Conservation (phyloP, 441 rosid species). For the Aleurites moluccanus region DNA sequence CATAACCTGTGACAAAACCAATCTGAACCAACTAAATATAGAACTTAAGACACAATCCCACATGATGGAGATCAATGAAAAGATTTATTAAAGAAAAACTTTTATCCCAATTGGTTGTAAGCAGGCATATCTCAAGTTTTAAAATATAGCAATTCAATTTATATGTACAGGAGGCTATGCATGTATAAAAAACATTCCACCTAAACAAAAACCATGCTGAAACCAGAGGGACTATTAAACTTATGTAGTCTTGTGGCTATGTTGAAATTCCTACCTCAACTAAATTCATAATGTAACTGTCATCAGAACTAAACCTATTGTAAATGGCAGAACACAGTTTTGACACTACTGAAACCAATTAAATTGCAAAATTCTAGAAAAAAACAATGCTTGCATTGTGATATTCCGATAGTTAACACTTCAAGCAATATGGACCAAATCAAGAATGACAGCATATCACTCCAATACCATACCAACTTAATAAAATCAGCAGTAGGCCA, state of each 20-base stretch:
- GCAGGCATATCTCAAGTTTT: background rate
- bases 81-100: slow-evolving; percentile 12
- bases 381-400: background rate
- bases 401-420: background rate
- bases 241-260: background rate
- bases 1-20: slow-evolving; percentile 64
- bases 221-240: background rate
- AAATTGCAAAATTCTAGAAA: background rate
- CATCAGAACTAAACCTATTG: background rate
- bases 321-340: background rate
- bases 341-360: background rate
- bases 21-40: slow-evolving; percentile 16
- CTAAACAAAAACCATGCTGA: background rate
- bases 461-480: background rate
- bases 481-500: background rate
- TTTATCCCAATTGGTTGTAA: background rate
- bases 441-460: background rate
- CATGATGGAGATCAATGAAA: background rate
- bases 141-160: background rate
- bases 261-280: background rate
- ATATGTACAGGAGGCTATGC: background rate
- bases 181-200: background rate
- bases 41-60: slow-evolving; percentile 6
- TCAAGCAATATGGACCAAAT: background rate
- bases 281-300: background rate